A percentile compares a stretch with the other conserved stretches of the same genome.
These are phyloP conservation scores for Cystoderma amianthinum DNA, from an alignment of 768 basidiomycete species.

Conservation along the genomic window DNA sequence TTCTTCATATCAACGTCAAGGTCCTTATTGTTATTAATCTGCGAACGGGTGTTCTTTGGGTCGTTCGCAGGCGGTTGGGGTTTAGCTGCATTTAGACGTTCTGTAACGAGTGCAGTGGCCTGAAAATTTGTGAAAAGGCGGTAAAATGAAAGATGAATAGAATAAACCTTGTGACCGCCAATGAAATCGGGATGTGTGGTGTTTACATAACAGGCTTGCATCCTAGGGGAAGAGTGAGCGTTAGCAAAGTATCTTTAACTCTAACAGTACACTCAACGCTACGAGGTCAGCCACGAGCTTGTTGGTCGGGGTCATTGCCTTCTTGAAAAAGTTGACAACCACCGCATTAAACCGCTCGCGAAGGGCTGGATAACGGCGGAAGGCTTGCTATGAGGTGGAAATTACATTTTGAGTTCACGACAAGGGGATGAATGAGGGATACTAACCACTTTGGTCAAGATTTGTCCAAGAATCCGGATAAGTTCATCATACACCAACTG, in stretches of 20 bases:
- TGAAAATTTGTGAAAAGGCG: constrained; percentile 16
- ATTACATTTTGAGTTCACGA: neutral
- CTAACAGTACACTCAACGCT: constrained; percentile 43
- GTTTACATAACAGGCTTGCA: constrained; percentile 99
- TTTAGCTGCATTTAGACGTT: constrained; percentile 78
- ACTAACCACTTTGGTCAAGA: constrained; percentile 84
- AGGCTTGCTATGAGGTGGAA: constrained; percentile 63
- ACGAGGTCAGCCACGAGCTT: constrained; percentile 94
- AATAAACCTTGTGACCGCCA: constrained; percentile 77
- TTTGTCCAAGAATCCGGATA: constrained; percentile 89
- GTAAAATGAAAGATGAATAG: constrained; percentile 1
- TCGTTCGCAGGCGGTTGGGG: constrained; percentile 52
- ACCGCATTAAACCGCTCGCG: constrained; percentile 93
- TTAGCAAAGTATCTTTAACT: too few relatives aligned
- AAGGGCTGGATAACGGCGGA: constrained; percentile 94
- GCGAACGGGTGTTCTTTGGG: constrained; percentile 56
- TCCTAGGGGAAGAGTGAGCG: constrained; percentile 34
- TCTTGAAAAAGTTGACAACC: constrained; percentile 97
- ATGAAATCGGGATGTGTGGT: constrained; percentile 99
- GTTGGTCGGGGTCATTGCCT: constrained; percentile 86
- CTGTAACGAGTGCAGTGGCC: constrained; percentile 86
- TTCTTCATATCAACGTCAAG: constrained; percentile 86
- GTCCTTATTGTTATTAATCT: constrained; percentile 90
- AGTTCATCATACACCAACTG: constrained; percentile 96
- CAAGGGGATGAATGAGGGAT: neutral